Evolutionary conservation across 495 filamentous ascomycete species (phyloP).

Genomic region (Cenococcum geophilum): DNA sequence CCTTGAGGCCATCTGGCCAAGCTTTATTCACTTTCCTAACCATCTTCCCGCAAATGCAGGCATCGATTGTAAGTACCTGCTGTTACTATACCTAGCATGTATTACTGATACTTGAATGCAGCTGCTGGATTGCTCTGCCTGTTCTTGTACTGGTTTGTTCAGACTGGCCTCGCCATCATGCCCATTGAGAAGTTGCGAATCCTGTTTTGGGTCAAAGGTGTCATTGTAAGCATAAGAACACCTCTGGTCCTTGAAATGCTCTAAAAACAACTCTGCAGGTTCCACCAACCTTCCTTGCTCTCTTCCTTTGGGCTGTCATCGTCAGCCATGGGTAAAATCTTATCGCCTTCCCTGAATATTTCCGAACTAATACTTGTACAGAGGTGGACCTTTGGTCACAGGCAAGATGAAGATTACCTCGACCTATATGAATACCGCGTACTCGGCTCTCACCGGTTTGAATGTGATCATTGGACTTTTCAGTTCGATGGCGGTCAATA

Average conservation of each 20-base stretch:
- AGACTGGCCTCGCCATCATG: constrained; percentile 38
- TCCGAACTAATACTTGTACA: not conserved
- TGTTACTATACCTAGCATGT: not conserved
- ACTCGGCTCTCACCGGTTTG: constrained; percentile 41
- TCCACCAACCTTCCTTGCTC: constrained; percentile 30
- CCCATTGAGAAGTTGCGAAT: constrained; percentile 30
- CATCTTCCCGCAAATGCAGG: constrained; percentile 42
- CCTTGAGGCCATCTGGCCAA: constrained; percentile 65
- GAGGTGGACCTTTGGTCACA: constrained; percentile 34
- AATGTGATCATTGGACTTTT: constrained; percentile 45
- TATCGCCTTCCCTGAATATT: not conserved
- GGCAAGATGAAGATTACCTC: constrained; percentile 38
- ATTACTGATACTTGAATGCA: not conserved
- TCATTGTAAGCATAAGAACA: constrained; percentile 12
- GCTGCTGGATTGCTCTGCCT: constrained; percentile 46
- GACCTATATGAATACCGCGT: constrained; percentile 41
- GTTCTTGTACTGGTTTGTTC: constrained; percentile 47
- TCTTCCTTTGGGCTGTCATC: constrained; percentile 33
- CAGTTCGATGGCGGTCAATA: constrained; percentile 42
- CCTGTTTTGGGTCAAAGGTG: constrained; percentile 32
- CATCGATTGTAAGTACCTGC: constrained; percentile 39
- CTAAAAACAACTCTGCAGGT: not conserved
- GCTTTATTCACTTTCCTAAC: constrained; percentile 51
- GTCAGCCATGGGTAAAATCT: constrained; percentile 25
- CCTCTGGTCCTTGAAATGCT: not conserved